Evolutionary conservation across 305 asterid species (phyloP).

Genomic region (Rubia peregrina): DNA sequence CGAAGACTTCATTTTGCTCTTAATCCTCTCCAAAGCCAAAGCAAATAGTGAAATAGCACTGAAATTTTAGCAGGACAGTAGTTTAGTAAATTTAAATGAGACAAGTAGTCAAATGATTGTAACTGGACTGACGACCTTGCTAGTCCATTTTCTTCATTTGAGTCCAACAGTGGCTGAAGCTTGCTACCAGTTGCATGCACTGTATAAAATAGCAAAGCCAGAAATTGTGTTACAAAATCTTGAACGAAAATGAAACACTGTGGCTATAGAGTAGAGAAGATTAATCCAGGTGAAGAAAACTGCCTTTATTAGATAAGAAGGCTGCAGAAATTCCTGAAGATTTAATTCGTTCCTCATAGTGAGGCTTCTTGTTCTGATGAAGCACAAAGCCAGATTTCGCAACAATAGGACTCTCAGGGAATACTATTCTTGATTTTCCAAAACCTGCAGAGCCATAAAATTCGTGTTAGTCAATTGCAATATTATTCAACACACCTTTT

Average conservation of each 20-base stretch:
- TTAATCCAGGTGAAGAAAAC: slow-evolving; percentile 10
- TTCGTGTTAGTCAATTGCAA: neutral
- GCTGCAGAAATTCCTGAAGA: slow-evolving; percentile 32
- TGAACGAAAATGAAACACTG: slow-evolving; percentile 10
- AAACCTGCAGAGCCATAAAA: slow-evolving; percentile 36
- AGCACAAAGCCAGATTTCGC: slow-evolving; percentile 23
- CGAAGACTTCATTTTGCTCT: slow-evolving; percentile 58
- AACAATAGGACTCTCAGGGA: slow-evolving; percentile 29
- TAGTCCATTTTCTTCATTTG: slow-evolving; percentile 49
- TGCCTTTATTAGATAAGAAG: slow-evolving; percentile 47
- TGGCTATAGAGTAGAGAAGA: slow-evolving; percentile 16
- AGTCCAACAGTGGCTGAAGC: slow-evolving; percentile 38
- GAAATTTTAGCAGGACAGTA: slow-evolving; percentile 24
- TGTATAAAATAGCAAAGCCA: slow-evolving; percentile 24
- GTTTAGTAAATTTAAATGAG: neutral
- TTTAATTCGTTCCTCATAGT: slow-evolving; percentile 32
- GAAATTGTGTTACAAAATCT: slow-evolving; percentile 18
- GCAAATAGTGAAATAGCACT: slow-evolving; percentile 65
- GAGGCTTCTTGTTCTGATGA: slow-evolving; percentile 25
- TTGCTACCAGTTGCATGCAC: slow-evolving; percentile 38
- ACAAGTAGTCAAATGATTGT: neutral
- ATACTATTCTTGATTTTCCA: slow-evolving; percentile 32
- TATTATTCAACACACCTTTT: neutral
- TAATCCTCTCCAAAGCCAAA: slow-evolving; percentile 57
- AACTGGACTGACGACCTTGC: slow-evolving; percentile 42